These are phyloP conservation scores for Solanum hybrid DNA, from an alignment of 305 asterid species.

Conservation along the genomic window DNA sequence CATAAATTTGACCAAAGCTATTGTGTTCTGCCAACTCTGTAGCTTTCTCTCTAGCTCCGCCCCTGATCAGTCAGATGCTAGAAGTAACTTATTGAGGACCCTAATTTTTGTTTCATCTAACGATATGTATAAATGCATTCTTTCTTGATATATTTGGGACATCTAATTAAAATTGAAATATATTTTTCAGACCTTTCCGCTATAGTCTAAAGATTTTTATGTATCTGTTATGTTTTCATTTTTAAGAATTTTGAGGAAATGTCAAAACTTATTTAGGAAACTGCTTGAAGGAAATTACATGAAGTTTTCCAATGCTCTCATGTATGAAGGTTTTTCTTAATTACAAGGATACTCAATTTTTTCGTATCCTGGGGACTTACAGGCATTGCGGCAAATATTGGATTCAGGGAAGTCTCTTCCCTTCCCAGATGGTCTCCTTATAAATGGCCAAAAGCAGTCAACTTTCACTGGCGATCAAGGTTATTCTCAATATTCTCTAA, in stretches of 20 bases:
- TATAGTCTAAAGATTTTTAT: neutral
- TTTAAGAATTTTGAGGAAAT: neutral
- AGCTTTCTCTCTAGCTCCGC: neutral
- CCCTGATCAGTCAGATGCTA: neutral
- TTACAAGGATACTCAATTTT: neutral
- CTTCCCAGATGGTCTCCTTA: constrained; percentile 70
- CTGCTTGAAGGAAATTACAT: neutral
- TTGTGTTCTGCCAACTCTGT: neutral
- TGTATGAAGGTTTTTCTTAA: neutral
- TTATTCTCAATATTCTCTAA: constrained; percentile 6
- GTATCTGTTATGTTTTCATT: neutral
- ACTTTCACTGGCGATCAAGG: constrained; percentile 71
- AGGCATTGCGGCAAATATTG: constrained; percentile 59
- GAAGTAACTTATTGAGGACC: neutral
- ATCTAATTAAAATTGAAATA: neutral
- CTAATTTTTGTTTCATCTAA: neutral
- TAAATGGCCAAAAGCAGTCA: constrained; percentile 50
- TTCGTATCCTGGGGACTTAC: constrained; percentile 8
- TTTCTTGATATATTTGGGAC: neutral
- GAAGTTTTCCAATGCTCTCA: neutral
- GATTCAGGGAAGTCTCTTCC: constrained; percentile 79
- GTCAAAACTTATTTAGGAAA: neutral
- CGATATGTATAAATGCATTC: neutral
- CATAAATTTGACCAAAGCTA: neutral
- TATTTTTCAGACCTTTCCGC: neutral